A percentile compares a stretch with the other conserved stretches of the same genome.
Conservation (phyloP, 345 rosid species). For the Anacardium occidentale region DNA sequence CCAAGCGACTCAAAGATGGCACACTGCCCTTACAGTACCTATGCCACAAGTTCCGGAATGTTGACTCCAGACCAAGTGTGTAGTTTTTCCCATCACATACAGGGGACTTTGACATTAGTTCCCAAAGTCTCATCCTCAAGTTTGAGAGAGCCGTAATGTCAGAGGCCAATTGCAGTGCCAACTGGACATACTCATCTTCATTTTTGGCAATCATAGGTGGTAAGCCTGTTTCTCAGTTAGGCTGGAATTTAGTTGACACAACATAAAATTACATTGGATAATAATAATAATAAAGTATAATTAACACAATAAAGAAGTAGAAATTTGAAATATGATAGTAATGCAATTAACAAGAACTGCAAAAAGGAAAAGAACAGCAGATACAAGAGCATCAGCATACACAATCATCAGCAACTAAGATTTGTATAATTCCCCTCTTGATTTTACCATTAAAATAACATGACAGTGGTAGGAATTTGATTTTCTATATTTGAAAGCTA, state of each 20-base stretch:
- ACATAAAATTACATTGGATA: neutral
- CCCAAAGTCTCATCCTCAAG: conserved; percentile 78
- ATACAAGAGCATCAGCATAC: neutral
- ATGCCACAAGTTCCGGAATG: conserved; percentile 80
- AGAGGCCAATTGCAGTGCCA: conserved; percentile 77
- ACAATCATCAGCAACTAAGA: neutral
- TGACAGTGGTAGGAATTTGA: no score
- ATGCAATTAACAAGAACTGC: neutral
- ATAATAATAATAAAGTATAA: neutral
- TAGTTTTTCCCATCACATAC: conserved; percentile 76
- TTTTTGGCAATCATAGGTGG: conserved; percentile 70
- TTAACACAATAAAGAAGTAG: neutral
- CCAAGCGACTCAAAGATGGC: conserved; percentile 66
- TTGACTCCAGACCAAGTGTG: conserved; percentile 60
- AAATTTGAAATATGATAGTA: neutral
- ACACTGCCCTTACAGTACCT: conserved; percentile 83
- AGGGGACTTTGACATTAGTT: conserved; percentile 84
- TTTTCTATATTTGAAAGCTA: no score
- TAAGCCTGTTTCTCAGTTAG: conserved; percentile 55
- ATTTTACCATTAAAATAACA: no score
- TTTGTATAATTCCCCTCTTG: no score
- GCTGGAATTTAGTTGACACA: neutral
- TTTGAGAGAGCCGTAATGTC: conserved; percentile 72
- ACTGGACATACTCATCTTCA: conserved; percentile 84
- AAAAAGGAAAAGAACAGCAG: neutral